Conservation (phyloP, 2,329 filamentous ascomycete species). For the Beauveria medogensis region DNA sequence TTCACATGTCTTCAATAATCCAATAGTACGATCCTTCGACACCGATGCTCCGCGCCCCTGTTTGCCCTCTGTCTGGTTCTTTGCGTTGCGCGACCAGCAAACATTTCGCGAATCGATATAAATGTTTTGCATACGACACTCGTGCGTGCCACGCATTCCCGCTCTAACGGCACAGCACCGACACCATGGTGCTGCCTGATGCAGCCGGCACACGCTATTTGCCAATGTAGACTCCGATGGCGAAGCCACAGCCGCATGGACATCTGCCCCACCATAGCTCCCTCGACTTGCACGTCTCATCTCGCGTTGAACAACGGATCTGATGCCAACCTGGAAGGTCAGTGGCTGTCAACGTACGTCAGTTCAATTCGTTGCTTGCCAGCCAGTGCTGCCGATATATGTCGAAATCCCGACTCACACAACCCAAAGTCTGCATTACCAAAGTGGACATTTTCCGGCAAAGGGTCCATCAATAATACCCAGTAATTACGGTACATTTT, state of each 20-base stretch:
- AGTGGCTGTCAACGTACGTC: no score
- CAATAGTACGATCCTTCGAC: neutral
- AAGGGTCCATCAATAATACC: neutral
- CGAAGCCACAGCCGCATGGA: neutral
- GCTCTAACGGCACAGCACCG: neutral
- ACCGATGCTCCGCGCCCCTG: no score
- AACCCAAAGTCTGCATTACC: neutral
- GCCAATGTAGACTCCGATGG: neutral
- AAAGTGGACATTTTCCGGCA: neutral
- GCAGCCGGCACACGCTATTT: neutral
- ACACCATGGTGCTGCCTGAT: neutral
- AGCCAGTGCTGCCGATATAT: neutral
- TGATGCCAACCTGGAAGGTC: neutral
- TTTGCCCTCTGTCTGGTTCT: no score
- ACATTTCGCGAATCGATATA: constrained; percentile 3
- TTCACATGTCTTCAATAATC: neutral
- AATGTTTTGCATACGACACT: neutral
- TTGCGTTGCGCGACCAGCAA: neutral
- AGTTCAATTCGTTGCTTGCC: neutral
- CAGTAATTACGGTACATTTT: neutral
- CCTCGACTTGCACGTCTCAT: neutral
- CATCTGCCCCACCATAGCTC: constrained; percentile 1
- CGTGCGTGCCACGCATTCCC: neutral
- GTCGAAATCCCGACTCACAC: neutral
- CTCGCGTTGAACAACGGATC: neutral